Conservation (phyloP, 2,329 filamentous ascomycete species). For the Tetracladium maxilliforme region DNA sequence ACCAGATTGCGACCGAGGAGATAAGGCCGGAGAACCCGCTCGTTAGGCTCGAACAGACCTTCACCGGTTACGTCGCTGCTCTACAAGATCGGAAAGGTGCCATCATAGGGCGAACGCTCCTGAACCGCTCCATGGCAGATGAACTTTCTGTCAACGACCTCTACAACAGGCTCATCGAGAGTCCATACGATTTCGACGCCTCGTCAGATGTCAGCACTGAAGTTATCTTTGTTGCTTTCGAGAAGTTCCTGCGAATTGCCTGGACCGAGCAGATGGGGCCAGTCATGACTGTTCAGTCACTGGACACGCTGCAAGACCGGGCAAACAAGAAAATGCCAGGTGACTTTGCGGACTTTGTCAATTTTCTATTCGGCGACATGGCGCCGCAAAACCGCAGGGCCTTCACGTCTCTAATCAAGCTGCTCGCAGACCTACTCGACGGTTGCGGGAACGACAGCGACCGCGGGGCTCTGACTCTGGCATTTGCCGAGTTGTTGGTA, state of each 20-base stretch:
- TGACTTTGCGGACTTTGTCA: constrained; percentile 59
- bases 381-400: constrained; percentile 60
- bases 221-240: constrained; percentile 80
- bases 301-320: constrained; percentile 61
- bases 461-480: constrained; percentile 71
- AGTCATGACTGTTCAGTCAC: constrained; percentile 56
- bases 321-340: constrained; percentile 52
- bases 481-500: constrained; percentile 78
- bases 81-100: constrained; percentile 77
- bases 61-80: constrained; percentile 69
- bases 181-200: constrained; percentile 62
- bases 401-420: constrained; percentile 69
- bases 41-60: constrained; percentile 66
- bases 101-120: constrained; percentile 63
- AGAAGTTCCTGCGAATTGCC: constrained; percentile 78
- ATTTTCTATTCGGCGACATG: constrained; percentile 49
- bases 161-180: constrained; percentile 78
- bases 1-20: constrained; percentile 18
- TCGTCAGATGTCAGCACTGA: constrained; percentile 67
- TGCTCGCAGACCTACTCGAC: constrained; percentile 76
- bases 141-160: constrained; percentile 75
- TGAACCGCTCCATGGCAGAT: constrained; percentile 56
- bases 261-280: constrained; percentile 84
- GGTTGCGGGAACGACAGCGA: constrained; percentile 87
- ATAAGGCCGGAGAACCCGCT: constrained; percentile 47